phyloP scores from a whole-genome alignment of 805 yeast species.

The Candida hispaniensis region DNA sequence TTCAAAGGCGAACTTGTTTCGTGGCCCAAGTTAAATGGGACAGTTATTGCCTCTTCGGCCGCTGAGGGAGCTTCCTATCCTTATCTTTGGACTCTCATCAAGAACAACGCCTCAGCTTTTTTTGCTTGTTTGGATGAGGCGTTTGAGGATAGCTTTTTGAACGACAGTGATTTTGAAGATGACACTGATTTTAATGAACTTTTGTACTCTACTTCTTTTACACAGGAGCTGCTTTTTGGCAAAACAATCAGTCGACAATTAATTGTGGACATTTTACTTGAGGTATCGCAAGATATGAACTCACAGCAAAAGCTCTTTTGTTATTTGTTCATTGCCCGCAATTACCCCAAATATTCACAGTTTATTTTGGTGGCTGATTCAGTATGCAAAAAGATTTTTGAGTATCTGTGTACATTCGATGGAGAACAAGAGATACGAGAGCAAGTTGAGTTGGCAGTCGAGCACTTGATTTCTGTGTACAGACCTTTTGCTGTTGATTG shows the following conservation, averaged over 20 bases:
- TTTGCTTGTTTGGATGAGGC: constrained; percentile 66
- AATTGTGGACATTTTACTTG: constrained; percentile 60
- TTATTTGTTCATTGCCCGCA: constrained; percentile 66
- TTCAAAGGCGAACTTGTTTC: constrained; percentile 39
- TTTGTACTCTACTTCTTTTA: constrained; percentile 3
- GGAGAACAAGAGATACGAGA: constrained; percentile 29
- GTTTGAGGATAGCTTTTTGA: constrained; percentile 67
- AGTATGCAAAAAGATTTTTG: constrained; percentile 39
- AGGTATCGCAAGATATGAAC: constrained; percentile 35
- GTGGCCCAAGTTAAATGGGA: constrained; percentile 8
- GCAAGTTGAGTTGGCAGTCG: constrained; percentile 69
- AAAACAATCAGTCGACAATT: constrained; percentile 56
- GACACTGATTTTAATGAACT: constrained; percentile 20
- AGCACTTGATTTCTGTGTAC: constrained; percentile 56
- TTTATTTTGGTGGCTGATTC: constrained; percentile 63
- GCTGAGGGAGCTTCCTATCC: constrained; percentile 52
- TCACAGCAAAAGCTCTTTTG: constrained; percentile 32
- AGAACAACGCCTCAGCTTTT: constrained; percentile 45
- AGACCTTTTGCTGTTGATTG: constrained; percentile 44
- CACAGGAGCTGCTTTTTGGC: constrained; percentile 22
- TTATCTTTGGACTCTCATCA: constrained; percentile 48
- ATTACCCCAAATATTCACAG: constrained; percentile 76
- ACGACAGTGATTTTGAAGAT: constrained; percentile 39
- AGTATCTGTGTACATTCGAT: constrained; percentile 36
- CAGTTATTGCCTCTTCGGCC: constrained; percentile 13